Conservation (phyloP, 495 filamentous ascomycete species). For the Xylaria castorea region DNA sequence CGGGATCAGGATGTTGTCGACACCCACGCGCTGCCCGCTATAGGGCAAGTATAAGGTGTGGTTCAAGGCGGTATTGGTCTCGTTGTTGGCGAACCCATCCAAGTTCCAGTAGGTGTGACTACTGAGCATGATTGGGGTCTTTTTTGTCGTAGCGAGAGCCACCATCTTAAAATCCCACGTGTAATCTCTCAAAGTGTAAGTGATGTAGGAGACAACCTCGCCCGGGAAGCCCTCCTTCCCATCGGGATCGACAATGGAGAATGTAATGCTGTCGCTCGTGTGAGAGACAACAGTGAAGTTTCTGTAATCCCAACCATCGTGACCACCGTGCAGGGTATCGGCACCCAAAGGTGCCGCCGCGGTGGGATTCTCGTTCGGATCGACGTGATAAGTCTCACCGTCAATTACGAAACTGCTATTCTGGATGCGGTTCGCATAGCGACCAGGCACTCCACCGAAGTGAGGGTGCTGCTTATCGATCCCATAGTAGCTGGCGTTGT, state of each 20-base stretch:
- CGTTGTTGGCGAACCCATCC: constrained; percentile 72
- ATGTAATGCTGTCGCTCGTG: constrained; percentile 73
- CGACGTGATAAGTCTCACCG: constrained; percentile 66
- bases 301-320: constrained; percentile 79
- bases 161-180: constrained; percentile 64
- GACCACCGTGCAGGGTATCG: constrained; percentile 84
- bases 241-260: constrained; percentile 74
- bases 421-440: constrained; percentile 88
- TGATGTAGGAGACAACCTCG: constrained; percentile 77
- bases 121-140: constrained; percentile 71
- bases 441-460: constrained; percentile 78
- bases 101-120: constrained; percentile 86
- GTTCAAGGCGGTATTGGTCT: constrained; percentile 70
- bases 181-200: constrained; percentile 63
- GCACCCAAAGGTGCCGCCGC: constrained; percentile 53
- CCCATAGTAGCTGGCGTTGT: constrained; percentile 75
- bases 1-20: constrained; percentile 79
- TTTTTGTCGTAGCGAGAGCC: constrained; percentile 60
- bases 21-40: constrained; percentile 70
- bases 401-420: constrained; percentile 81
- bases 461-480: constrained; percentile 73
- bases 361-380: constrained; percentile 72
- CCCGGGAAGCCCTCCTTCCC: constrained; percentile 81
- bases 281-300: constrained; percentile 79
- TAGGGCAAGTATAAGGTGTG: constrained; percentile 77